Evolutionary conservation across 1,139 yeast genomes (phyloP).

Genomic region (Lodderomyces metapsilosis): DNA sequence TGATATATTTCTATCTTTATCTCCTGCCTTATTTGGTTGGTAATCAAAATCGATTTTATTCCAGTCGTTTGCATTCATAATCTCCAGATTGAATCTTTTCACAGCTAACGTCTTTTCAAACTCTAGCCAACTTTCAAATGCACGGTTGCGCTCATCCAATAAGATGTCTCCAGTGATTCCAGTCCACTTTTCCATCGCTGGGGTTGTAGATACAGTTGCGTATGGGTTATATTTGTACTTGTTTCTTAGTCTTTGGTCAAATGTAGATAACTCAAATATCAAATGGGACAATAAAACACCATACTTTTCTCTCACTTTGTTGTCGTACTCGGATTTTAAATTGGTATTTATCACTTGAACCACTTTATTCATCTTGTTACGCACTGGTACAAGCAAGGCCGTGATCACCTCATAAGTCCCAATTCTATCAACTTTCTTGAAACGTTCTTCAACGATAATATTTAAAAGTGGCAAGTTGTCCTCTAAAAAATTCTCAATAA

Average conservation of each 20-base stretch:
- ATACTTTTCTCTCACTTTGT: slow-evolving; percentile 32
- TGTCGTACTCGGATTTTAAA: background rate
- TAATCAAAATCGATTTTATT: slow-evolving; percentile 64
- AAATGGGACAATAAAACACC: slow-evolving; percentile 60
- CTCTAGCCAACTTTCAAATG: slow-evolving; percentile 56
- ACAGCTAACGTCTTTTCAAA: slow-evolving; percentile 61
- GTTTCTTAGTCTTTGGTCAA: slow-evolving; percentile 55
- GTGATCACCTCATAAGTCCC: slow-evolving; percentile 53
- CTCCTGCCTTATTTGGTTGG: slow-evolving; percentile 33
- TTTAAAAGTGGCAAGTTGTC: slow-evolving; percentile 41
- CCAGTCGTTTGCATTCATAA: slow-evolving; percentile 52
- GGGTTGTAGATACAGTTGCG: slow-evolving; percentile 24
- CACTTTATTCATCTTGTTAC: slow-evolving; percentile 42
- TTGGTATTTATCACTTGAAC: slow-evolving; percentile 27
- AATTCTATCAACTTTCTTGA: slow-evolving; percentile 27
- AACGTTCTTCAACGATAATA: slow-evolving; percentile 28
- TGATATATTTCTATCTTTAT: slow-evolving; percentile 13
- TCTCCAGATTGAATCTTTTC: slow-evolving; percentile 54
- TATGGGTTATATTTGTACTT: slow-evolving; percentile 58
- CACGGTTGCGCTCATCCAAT: slow-evolving; percentile 31
- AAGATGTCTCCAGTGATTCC: slow-evolving; percentile 62
- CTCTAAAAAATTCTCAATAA: slow-evolving; percentile 49
- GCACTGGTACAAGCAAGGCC: slow-evolving; percentile 50
- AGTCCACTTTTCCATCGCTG: slow-evolving; percentile 43
- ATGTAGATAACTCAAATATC: slow-evolving; percentile 56